Conservation (phyloP, 345 rosid genomes). For the Anacardium occidentale region DNA sequence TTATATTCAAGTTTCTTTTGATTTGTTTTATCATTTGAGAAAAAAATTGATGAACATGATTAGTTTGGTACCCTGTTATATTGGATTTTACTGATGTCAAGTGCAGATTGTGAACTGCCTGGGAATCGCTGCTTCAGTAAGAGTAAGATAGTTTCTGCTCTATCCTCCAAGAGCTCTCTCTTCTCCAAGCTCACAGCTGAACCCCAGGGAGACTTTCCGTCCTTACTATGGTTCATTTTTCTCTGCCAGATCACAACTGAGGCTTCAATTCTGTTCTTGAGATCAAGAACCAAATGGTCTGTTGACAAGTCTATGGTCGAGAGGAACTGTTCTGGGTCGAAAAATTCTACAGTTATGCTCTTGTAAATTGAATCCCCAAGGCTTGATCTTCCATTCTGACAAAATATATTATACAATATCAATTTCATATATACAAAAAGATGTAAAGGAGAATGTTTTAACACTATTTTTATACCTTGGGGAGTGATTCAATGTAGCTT, state of each 20-base stretch:
- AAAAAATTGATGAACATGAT: neutral
- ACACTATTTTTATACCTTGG: constrained; percentile 53
- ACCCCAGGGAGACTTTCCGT: constrained; percentile 84
- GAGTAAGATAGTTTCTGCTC: constrained; percentile 80
- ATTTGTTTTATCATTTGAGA: neutral
- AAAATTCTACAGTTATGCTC: constrained; percentile 80
- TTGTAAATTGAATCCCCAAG: constrained; percentile 85
- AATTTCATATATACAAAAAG: neutral
- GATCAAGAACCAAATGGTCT: constrained; percentile 81
- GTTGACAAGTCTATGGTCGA: constrained; percentile 71
- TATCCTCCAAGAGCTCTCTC: constrained; percentile 88
- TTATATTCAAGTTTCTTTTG: no score
- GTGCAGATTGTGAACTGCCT: constrained; percentile 80
- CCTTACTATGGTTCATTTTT: constrained; percentile 68
- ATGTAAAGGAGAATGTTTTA: neutral
- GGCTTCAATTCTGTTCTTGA: constrained; percentile 89
- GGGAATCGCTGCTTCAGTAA: constrained; percentile 84
- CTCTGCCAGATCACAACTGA: constrained; percentile 89
- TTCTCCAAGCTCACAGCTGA: constrained; percentile 92
- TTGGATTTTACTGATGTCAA: constrained; percentile 90
- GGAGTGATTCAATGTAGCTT: constrained; percentile 86
- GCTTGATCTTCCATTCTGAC: constrained; percentile 88
- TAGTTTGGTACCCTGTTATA: constrained; percentile 53
- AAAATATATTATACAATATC: neutral
- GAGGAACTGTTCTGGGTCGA: constrained; percentile 80